Conservation (phyloP, 2,329 filamentous ascomycete species). For the Verticillium klebahnii region DNA sequence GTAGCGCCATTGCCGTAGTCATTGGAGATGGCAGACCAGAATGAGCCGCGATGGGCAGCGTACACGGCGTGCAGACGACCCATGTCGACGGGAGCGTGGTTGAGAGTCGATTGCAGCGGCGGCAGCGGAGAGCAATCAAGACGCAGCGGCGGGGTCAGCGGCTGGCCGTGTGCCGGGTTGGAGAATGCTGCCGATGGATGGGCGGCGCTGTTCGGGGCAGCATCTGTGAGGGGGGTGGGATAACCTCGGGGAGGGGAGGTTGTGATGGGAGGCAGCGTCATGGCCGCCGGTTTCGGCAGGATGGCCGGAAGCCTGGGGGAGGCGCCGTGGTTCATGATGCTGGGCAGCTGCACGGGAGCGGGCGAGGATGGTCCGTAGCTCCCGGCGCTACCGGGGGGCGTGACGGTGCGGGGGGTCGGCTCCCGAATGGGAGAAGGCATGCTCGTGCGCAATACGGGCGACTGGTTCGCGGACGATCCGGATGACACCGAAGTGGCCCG, state of each 20-base stretch:
- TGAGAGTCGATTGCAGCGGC: slow-evolving; percentile 18
- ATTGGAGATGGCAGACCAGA: slow-evolving; percentile 68
- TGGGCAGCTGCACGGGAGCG: slow-evolving; percentile 45
- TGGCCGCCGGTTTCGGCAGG: slow-evolving; percentile 59
- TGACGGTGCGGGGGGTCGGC: slow-evolving; percentile 41
- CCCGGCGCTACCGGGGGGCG: slow-evolving; percentile 40
- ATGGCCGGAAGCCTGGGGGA: slow-evolving; percentile 55
- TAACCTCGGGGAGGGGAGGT: slow-evolving; percentile 33
- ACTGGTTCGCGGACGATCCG: slow-evolving; percentile 51
- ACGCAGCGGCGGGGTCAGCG: slow-evolving; percentile 42
- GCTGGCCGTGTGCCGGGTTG: slow-evolving; percentile 16
- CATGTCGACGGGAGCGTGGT: slow-evolving; percentile 51
- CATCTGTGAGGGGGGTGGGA: slow-evolving; percentile 34
- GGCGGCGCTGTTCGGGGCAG: slow-evolving; percentile 32
- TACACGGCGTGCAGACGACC: slow-evolving; percentile 67
- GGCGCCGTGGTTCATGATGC: slow-evolving; percentile 43
- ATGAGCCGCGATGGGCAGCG: slow-evolving; percentile 61
- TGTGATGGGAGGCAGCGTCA: slow-evolving; percentile 35
- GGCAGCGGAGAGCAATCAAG: slow-evolving; percentile 51
- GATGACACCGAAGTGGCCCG: slow-evolving; percentile 67
- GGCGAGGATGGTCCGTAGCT: slow-evolving; percentile 42
- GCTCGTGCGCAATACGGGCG: slow-evolving; percentile 42
- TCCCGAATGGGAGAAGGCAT: slow-evolving; percentile 48
- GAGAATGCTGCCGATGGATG: slow-evolving; percentile 36
- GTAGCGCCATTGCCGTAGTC: slow-evolving; percentile 65